phyloP scores from a whole-genome alignment of 148 eudicot genomes.

The Talinum fruticosum region DNA sequence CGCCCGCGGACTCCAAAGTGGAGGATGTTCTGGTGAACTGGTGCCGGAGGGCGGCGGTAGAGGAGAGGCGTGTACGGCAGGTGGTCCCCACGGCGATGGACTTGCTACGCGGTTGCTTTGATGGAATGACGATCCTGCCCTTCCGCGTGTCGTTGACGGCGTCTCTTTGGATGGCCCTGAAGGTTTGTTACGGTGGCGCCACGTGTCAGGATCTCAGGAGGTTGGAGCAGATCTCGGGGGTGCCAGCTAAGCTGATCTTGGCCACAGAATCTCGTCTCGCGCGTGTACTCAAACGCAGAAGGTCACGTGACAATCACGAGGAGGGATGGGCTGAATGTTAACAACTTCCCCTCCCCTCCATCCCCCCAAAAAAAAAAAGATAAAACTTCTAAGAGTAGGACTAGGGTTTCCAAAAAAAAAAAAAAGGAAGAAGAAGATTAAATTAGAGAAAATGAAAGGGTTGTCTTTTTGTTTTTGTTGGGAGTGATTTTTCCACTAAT shows the following conservation, averaged over 20 bases:
- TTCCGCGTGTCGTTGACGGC: constrained; percentile 45
- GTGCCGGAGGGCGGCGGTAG: constrained; percentile 42
- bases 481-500: background rate
- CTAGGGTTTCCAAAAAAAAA: background rate
- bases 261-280: constrained; percentile 39
- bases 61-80: constrained; percentile 7
- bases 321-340: constrained; percentile 69
- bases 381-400: background rate
- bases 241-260: constrained; percentile 51
- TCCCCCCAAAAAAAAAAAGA: background rate
- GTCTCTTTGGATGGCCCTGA: constrained; percentile 51
- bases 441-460: too few relatives aligned
- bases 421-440: too few relatives aligned
- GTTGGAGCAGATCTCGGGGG: constrained; percentile 60
- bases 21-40: constrained; percentile 60
- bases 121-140: constrained; percentile 36
- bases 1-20: constrained; percentile 28
- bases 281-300: constrained; percentile 26
- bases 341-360: too few relatives aligned
- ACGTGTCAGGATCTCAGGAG: constrained; percentile 39
- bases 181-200: constrained; percentile 5
- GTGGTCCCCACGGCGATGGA: constrained; percentile 28
- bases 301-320: constrained; percentile 29
- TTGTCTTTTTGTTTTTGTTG: background rate
- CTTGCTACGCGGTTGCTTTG: constrained; percentile 21